Evolutionary conservation across 176 grass and related monocot genomes (phyloP).

Genomic region (Zea mays): DNA sequence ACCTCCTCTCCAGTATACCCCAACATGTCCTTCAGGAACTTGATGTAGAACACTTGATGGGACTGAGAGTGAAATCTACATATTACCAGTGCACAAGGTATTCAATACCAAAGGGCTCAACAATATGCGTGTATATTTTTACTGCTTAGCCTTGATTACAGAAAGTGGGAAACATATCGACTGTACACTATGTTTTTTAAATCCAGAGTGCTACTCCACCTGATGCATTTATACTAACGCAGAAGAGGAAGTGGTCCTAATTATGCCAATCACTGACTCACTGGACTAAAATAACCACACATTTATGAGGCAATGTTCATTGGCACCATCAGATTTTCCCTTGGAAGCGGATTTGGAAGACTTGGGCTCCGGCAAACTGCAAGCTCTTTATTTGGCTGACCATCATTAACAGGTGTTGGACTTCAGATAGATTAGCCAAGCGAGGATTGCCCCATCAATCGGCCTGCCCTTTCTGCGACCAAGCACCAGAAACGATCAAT

Average conservation of each 20-base stretch:
- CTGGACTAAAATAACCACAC: conserved; percentile 28
- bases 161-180: conserved; percentile 27
- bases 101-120: conserved; percentile 18
- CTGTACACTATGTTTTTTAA: background rate
- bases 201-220: background rate
- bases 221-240: background rate
- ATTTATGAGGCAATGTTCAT: background rate
- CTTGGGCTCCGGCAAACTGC: no score
- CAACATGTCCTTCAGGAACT: conserved; percentile 99
- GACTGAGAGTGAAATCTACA: conserved; percentile 64
- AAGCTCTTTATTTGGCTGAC: no score
- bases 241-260: background rate
- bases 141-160: conserved; percentile 5
- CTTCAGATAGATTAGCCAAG: no score
- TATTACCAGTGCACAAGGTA: conserved; percentile 27
- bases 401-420: no score
- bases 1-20: conserved; percentile 97
- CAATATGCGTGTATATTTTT: background rate
- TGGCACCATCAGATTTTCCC: no score
- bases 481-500: no score
- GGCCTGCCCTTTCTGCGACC: no score
- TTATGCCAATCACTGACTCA: background rate
- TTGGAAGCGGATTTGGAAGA: no score
- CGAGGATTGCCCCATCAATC: no score
- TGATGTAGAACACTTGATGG: conserved; percentile 77